These are phyloP conservation scores for Hanseniaspora gamundiae DNA, from an alignment of 1,139 yeast genomes.

Conservation along the genomic window DNA sequence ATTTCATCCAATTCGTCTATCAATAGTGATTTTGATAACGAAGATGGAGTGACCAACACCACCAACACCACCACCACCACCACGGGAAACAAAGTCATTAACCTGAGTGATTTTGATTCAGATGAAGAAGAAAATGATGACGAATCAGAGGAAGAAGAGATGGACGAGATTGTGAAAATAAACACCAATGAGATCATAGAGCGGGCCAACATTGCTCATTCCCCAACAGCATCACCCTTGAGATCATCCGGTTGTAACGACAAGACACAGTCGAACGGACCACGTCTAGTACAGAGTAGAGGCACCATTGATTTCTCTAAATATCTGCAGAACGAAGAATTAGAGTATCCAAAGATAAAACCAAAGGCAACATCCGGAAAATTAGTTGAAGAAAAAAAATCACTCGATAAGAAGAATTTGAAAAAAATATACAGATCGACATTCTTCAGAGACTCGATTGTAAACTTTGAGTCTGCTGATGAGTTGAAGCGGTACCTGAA, in stretches of 20 bases:
- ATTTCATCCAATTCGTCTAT: not conserved
- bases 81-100: too few species aligned
- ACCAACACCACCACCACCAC: too few species aligned
- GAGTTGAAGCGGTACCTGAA: slow-evolving; percentile 5
- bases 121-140: not conserved
- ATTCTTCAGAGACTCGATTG: slow-evolving; percentile 5
- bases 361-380: too few species aligned
- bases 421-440: slow-evolving; percentile 4
- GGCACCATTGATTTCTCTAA: slow-evolving; percentile 1
- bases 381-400: not conserved
- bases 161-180: not conserved
- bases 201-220: slow-evolving; percentile 1
- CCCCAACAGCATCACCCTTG: too few species aligned
- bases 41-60: too few species aligned
- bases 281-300: not conserved
- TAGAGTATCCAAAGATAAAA: not conserved
- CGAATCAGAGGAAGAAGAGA: not conserved
- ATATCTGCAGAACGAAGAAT: not conserved
- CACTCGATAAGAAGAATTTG: not conserved
- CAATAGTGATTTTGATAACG: slow-evolving; percentile 1
- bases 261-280: too few species aligned
- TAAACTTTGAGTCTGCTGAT: slow-evolving; percentile 7
- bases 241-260: too few species aligned
- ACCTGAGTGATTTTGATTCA: not conserved
- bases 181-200: not conserved